These are phyloP conservation scores for Salix caprea DNA, from an alignment of 345 rosid species.

Conservation along the genomic window DNA sequence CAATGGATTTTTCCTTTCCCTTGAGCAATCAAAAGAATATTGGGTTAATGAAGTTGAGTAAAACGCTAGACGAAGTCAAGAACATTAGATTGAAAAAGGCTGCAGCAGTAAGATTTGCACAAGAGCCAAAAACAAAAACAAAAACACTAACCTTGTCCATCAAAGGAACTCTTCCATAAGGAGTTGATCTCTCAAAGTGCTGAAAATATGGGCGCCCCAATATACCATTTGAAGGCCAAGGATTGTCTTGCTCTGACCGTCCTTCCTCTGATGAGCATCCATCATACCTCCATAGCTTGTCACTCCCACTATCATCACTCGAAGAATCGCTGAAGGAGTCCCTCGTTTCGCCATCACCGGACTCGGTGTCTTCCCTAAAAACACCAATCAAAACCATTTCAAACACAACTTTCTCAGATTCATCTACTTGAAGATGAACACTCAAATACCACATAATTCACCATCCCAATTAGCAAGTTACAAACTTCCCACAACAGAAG, in stretches of 20 bases:
- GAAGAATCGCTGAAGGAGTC: constrained; percentile 80
- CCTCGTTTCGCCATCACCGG: constrained; percentile 71
- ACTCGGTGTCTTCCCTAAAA: constrained; percentile 71
- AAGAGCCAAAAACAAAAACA: neutral
- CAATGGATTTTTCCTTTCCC: constrained; percentile 1
- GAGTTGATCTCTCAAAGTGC: constrained; percentile 88
- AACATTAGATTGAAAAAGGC: neutral
- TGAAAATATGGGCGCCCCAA: constrained; percentile 74
- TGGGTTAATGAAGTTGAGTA: neutral
- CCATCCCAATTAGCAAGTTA: neutral
- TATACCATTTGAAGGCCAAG: constrained; percentile 60
- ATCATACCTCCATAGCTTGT: constrained; percentile 72
- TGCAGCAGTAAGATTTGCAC: neutral
- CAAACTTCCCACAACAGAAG: neutral
- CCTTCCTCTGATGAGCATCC: constrained; percentile 90
- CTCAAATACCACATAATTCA: neutral
- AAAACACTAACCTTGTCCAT: constrained; percentile 77
- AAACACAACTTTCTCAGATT: neutral
- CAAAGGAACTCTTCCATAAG: constrained; percentile 91
- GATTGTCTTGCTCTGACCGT: constrained; percentile 62
- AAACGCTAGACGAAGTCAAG: neutral
- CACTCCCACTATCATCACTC: constrained; percentile 88
- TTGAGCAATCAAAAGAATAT: constrained; percentile 4
- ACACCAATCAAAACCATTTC: neutral
- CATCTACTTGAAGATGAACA: neutral